phyloP scores from a whole-genome alignment of 495 filamentous ascomycete genomes.

The Hypoxylon cercidicola region DNA sequence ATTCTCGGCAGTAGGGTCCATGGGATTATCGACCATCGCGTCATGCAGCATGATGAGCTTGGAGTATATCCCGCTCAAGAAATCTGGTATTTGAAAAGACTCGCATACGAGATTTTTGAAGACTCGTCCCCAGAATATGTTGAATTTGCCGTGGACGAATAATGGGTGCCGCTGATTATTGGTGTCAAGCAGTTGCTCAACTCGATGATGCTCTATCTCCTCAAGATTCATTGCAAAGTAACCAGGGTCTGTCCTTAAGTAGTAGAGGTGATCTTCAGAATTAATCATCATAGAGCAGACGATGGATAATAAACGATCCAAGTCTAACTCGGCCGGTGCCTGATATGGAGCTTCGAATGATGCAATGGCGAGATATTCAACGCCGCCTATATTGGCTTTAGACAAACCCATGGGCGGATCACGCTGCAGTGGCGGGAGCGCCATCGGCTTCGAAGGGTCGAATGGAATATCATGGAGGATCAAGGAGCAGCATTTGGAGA shows the following conservation, averaged over 20 bases:
- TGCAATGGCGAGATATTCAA: conserved; percentile 41
- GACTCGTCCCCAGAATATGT: conserved; percentile 1
- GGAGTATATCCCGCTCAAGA: background rate
- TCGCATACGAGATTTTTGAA: background rate
- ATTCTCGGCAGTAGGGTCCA: too few relatives aligned
- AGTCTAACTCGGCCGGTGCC: conserved; percentile 52
- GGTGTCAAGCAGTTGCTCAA: conserved; percentile 49
- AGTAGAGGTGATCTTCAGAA: conserved; percentile 62
- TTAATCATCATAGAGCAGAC: conserved; percentile 49
- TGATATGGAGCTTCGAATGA: conserved; percentile 60
- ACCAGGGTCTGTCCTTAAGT: conserved; percentile 64
- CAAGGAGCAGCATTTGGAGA: conserved; percentile 49
- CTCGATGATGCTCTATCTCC: conserved; percentile 55
- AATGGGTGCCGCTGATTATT: conserved; percentile 44
- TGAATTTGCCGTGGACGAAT: background rate
- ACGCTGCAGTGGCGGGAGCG: conserved; percentile 39
- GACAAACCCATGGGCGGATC: conserved; percentile 47
- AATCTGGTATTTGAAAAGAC: background rate
- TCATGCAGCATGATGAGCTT: background rate
- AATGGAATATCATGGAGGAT: conserved; percentile 58
- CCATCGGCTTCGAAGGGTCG: conserved; percentile 11
- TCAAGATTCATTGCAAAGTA: conserved; percentile 57
- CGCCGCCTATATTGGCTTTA: conserved; percentile 15
- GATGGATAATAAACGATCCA: conserved; percentile 52
- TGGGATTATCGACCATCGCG: too few relatives aligned